Percentiles rank a stretch among this genome's conserved stretches.
Conservation (phyloP, 208 protist species). For the Crithidia brevicula region DNA sequence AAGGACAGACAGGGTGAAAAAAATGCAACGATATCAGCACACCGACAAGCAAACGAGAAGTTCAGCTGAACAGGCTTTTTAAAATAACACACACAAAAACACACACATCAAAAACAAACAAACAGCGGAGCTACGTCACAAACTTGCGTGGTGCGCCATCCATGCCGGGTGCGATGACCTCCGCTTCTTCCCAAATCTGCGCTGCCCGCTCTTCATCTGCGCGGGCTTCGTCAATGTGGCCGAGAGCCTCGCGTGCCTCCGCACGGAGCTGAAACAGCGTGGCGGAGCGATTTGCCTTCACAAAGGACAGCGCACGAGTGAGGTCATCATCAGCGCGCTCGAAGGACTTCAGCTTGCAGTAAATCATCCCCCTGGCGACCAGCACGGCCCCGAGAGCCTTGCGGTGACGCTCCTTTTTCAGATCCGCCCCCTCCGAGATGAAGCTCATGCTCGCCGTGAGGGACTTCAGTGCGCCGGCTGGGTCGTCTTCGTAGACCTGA, state of each 20-base stretch:
- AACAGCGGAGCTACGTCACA: constrained; percentile 53
- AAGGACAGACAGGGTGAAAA: neutral
- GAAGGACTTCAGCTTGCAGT: constrained; percentile 84
- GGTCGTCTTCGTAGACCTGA: constrained; percentile 89
- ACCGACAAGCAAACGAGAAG: too few relatives aligned
- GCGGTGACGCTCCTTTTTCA: constrained; percentile 75
- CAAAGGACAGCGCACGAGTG: constrained; percentile 78
- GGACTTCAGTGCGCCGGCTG: constrained; percentile 86
- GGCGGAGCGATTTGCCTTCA: constrained; percentile 73
- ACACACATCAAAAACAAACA: constrained; percentile 4
- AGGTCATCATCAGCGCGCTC: constrained; percentile 84
- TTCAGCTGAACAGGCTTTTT: too few relatives aligned
- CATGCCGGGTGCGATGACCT: constrained; percentile 81
- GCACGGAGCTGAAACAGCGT: constrained; percentile 89
- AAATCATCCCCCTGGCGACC: constrained; percentile 82
- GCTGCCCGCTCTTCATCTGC: constrained; percentile 82
- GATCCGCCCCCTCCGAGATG: constrained; percentile 69
- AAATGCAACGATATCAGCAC: constrained; percentile 22
- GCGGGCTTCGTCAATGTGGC: constrained; percentile 83
- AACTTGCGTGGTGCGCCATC: constrained; percentile 80
- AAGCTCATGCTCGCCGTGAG: constrained; percentile 74
- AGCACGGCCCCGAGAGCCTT: constrained; percentile 84
- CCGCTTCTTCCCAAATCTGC: constrained; percentile 89
- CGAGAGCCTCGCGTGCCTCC: constrained; percentile 81
- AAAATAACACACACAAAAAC: neutral